These are phyloP conservation scores for Aspergillus melleus DNA, from an alignment of 2,329 filamentous ascomycete genomes.

Conservation along the genomic window DNA sequence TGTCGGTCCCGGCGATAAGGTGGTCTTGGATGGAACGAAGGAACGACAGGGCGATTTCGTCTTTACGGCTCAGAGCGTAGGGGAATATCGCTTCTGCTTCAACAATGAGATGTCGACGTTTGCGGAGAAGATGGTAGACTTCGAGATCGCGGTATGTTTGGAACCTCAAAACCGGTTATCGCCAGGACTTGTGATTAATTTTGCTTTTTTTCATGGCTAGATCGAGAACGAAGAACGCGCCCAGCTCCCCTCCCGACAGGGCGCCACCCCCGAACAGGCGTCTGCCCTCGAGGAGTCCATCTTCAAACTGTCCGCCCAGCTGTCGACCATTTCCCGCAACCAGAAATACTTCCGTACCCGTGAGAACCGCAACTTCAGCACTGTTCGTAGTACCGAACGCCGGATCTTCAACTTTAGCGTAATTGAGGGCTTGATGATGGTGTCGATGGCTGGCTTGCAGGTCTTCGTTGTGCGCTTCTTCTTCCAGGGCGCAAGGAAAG, in stretches of 20 bases:
- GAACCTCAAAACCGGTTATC: neutral
- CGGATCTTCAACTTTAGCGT: conserved; percentile 97
- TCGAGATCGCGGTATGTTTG: conserved; percentile 81
- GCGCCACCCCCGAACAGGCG: conserved; percentile 85
- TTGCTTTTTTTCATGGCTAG: conserved; percentile 46
- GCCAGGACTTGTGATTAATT: neutral
- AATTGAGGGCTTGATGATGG: conserved; percentile 86
- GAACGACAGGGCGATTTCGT: conserved; percentile 97
- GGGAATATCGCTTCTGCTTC: conserved; percentile 97
- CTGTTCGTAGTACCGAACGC: conserved; percentile 90
- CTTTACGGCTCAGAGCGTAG: conserved; percentile 83
- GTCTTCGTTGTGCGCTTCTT: conserved; percentile 98
- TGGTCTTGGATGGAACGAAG: conserved; percentile 83
- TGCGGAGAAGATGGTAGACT: conserved; percentile 95
- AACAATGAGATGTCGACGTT: conserved; percentile 98
- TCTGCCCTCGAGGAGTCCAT: conserved; percentile 87
- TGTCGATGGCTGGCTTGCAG: conserved; percentile 93
- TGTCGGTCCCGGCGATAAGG: conserved; percentile 74
- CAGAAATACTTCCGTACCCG: conserved; percentile 99
- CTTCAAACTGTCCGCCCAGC: conserved; percentile 87
- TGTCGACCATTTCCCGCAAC: conserved; percentile 92
- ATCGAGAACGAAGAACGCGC: conserved; percentile 87
- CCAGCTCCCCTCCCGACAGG: conserved; percentile 82
- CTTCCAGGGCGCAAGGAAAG: conserved; percentile 83
- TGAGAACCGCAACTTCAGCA: conserved; percentile 98